Base-by-base conservation (phyloP, 768 basidiomycete species). In the Agaricus sinodeliciosus region DNA sequence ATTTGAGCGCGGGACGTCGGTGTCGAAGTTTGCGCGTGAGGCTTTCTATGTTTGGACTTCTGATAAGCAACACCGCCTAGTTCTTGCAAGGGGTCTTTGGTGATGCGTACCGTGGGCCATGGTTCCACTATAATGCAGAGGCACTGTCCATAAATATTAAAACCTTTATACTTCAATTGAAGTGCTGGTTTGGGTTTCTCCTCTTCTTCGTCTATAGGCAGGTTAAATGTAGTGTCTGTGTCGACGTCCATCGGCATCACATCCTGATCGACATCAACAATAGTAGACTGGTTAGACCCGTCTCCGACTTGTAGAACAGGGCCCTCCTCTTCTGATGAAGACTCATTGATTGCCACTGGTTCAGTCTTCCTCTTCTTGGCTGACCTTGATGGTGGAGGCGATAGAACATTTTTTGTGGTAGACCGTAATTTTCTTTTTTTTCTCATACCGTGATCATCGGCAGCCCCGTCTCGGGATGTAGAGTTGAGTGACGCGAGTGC, bases 101-200 rank as follows among this genome's bases (percentile, higher is more conserved):
- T 18, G 8, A 45, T 43, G 12, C 72, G 76, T 35, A 81, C 62
- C 12, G 78, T 68, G 3, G 87, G 84, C 75, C 82, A 90, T 13
- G 90, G 91, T 63, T 93, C 90, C 13, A 91, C 82, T 19, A 93
- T 84, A 34, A 93, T 76, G 62, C 87, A 90, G 15, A 93, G 75
- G 64, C 86, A 90, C 49, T 81, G 79, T 0, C 82, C 84, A 53
- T 79, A 77, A 44, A 90, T 82, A 48, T 68, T 74, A 65, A 90
- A 90, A 11, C 86, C 85, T 59, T 79, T 77, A 58, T 87, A 92
- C 49, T 66, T 76, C 34, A 92, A 74, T 50, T 79, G 75, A 31
- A 90, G 68, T 27, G 76, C 57, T 5, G 86, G 83, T 60, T 90
- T 87, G 11, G 84, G 87, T 59, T 92, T 90, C 58, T 84, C 84